These are phyloP conservation scores for Amphicarpaea edgeworthii DNA, from an alignment of 306 rosid genomes.

Conservation along the genomic window DNA sequence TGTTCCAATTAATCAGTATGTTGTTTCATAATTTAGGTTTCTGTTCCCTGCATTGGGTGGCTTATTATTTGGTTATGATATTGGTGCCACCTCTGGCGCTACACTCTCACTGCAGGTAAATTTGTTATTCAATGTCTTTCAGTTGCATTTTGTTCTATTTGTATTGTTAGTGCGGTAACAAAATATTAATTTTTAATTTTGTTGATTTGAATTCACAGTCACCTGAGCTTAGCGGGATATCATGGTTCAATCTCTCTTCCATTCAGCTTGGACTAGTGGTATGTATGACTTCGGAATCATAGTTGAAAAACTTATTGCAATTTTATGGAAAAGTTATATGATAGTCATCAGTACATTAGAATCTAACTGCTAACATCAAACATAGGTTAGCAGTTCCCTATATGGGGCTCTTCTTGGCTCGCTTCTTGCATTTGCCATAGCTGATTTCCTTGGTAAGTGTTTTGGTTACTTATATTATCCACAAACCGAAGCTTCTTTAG, in stretches of 20 bases:
- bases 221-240: constrained; percentile 84
- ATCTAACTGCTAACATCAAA: constrained; percentile 24
- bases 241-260: constrained; percentile 84
- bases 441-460: constrained; percentile 88
- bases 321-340: constrained; percentile 32
- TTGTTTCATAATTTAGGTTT: constrained; percentile 65
- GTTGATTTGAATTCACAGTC: constrained; percentile 68
- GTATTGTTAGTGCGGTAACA: constrained; percentile 1
- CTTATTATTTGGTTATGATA: constrained; percentile 93
- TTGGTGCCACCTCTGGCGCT: constrained; percentile 98
- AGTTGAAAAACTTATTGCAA: constrained; percentile 15
- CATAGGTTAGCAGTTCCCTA: constrained; percentile 91
- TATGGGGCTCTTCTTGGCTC: constrained; percentile 98
- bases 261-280: constrained; percentile 97
- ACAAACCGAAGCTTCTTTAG: constrained; percentile 33
- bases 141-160: background rate
- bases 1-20: constrained; percentile 25
- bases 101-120: constrained; percentile 83
- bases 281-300: constrained; percentile 60
- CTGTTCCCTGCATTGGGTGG: constrained; percentile 97
- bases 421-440: constrained; percentile 73
- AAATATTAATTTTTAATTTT: constrained; percentile 11
- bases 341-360: constrained; percentile 24
- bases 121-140: constrained; percentile 34
- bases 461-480: constrained; percentile 41